These are phyloP conservation scores for Puccinia novopanici DNA, from an alignment of 1,284 basidiomycete species.

Conservation along the genomic window DNA sequence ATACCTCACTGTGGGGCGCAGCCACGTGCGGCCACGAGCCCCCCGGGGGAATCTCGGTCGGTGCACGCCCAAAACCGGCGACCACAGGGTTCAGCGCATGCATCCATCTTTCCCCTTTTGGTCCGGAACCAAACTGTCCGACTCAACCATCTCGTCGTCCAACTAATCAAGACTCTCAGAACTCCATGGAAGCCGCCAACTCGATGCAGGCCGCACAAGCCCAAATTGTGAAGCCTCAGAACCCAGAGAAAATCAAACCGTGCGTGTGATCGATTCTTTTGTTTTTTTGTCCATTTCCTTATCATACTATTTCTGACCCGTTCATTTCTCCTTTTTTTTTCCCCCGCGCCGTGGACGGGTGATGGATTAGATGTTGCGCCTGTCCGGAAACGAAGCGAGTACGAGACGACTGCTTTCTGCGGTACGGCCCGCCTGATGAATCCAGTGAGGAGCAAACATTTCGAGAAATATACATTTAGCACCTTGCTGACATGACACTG, in stretches of 20 bases:
- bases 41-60: not conserved
- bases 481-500: not conserved
- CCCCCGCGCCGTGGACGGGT: too few species aligned
- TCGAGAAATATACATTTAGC: not conserved
- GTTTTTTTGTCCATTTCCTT: too few species aligned
- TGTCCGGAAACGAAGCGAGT: conserved; percentile 49
- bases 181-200: too few species aligned
- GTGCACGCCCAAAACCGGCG: not conserved
- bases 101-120: not conserved
- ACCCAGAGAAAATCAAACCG: conserved; percentile 25
- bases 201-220: conserved; percentile 16
- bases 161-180: not conserved
- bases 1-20: not conserved
- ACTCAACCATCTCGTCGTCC: not conserved
- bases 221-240: not conserved
- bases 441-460: too few species aligned
- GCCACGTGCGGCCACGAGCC: too few species aligned
- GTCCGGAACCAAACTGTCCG: not conserved
- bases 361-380: conserved; percentile 47
- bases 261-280: not conserved
- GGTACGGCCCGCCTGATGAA: conserved; percentile 47
- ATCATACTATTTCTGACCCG: not conserved
- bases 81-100: not conserved
- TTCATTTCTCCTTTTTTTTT: not conserved
- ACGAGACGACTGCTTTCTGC: conserved; percentile 45